These are phyloP conservation scores for Malus hybrid DNA, from an alignment of 331 rosid species.

Conservation along the genomic window DNA sequence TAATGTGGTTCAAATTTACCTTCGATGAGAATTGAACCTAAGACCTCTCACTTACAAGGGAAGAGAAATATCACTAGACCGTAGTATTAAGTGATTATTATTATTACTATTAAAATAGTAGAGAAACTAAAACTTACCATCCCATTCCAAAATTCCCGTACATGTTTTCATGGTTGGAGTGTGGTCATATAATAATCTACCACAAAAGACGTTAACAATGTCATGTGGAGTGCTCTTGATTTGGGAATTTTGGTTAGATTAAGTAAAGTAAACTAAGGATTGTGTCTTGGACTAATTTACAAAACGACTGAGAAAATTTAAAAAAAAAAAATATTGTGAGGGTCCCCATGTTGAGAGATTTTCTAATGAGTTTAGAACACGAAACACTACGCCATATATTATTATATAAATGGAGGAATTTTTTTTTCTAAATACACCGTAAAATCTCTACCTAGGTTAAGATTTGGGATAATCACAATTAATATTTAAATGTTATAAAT, in stretches of 20 bases:
- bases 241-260: not conserved
- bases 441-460: no score
- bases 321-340: not conserved
- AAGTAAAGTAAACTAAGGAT: slow-evolving; percentile 2
- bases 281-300: not conserved
- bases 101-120: not conserved
- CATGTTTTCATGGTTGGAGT: not conserved
- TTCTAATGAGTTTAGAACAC: no score
- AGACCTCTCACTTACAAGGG: no score
- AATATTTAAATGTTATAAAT: no score
- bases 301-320: not conserved
- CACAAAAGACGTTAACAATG: not conserved
- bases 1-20: no score
- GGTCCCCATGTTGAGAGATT: not conserved
- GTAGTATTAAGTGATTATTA: no score
- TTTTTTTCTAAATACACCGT: no score
- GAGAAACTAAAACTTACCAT: not conserved
- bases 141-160: not conserved
- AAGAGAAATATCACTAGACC: no score
- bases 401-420: no score
- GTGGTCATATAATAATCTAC: not conserved
- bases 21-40: no score
- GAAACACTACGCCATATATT: no score
- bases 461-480: no score
- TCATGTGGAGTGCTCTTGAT: not conserved